These are phyloP conservation scores for Gossypium aridum DNA, from an alignment of 441 rosid genomes.

Conservation along the genomic window DNA sequence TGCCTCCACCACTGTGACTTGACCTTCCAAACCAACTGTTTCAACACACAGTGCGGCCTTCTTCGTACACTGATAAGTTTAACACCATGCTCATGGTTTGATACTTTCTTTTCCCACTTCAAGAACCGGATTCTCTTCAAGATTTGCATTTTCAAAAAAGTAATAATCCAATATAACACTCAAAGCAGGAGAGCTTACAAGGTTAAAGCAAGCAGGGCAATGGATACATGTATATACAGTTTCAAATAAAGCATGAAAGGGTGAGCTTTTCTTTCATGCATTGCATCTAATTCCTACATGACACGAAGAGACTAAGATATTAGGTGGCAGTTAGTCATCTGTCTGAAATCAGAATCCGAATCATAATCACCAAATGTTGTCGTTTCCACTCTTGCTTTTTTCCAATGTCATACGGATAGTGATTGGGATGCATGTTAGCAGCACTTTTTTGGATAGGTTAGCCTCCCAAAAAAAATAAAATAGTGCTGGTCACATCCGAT, in stretches of 20 bases:
- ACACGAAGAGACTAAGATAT: not conserved
- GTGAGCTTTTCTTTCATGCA: conserved; percentile 1
- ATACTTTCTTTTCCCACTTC: conserved; percentile 36
- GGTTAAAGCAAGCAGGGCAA: not conserved
- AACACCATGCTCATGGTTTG: conserved; percentile 21
- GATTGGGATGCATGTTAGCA: not conserved
- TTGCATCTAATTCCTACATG: conserved; percentile 12
- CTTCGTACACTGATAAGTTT: conserved; percentile 18
- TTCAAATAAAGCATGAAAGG: conserved; percentile 3
- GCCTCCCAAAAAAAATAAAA: conserved; percentile 9
- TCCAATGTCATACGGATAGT: conserved; percentile 1
- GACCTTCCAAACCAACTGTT: conserved; percentile 37
- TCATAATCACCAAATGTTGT: conserved; percentile 8
- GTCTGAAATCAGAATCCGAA: conserved; percentile 8
- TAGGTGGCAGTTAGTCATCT: conserved; percentile 19
- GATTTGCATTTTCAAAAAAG: conserved; percentile 18
- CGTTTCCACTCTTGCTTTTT: conserved; percentile 19
- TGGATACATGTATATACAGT: not conserved
- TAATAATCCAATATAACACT: not conserved
- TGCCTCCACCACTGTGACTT: conserved; percentile 39
- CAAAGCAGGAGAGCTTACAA: conserved; percentile 9
- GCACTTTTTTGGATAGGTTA: conserved; percentile 17
- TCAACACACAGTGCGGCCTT: conserved; percentile 14
- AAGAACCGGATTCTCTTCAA: conserved; percentile 37
- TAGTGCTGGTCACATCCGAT: conserved; percentile 2